Percentiles rank a stretch among this genome's conserved stretches.
These are phyloP conservation scores for Cucumis hystrix DNA, from an alignment of 306 rosid genomes.

Conservation along the genomic window DNA sequence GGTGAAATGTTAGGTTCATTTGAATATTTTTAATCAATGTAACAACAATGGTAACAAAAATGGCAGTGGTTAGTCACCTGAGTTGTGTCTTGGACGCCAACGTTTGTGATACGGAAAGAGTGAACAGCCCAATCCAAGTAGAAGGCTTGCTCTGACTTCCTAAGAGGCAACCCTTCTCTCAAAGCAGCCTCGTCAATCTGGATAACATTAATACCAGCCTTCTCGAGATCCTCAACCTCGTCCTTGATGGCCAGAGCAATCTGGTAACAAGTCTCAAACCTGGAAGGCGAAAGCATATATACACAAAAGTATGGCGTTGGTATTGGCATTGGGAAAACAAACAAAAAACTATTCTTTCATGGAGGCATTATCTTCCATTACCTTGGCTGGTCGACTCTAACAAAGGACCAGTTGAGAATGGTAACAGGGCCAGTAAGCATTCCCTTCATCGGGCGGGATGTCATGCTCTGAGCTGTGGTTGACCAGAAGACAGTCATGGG, in stretches of 20 bases:
- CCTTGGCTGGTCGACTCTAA: constrained; percentile 86
- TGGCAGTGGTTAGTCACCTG: constrained; percentile 19
- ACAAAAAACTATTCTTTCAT: neutral
- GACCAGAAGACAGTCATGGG: constrained; percentile 96
- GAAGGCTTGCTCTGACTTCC: constrained; percentile 62
- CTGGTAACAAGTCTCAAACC: constrained; percentile 72
- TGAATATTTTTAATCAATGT: neutral
- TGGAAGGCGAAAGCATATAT: constrained; percentile 10
- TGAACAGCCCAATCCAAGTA: constrained; percentile 75
- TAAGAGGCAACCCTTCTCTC: constrained; percentile 69
- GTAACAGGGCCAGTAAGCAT: constrained; percentile 86
- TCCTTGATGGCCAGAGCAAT: constrained; percentile 82
- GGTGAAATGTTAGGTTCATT: neutral
- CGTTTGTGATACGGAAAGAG: constrained; percentile 74
- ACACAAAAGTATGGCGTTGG: neutral
- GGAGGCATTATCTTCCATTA: constrained; percentile 7
- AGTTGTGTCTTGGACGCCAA: constrained; percentile 51
- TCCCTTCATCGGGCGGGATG: constrained; percentile 81
- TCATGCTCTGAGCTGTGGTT: constrained; percentile 62
- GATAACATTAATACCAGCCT: constrained; percentile 57
- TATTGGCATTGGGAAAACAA: neutral
- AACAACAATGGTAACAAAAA: neutral
- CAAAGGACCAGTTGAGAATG: constrained; percentile 79
- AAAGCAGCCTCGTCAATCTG: constrained; percentile 86
- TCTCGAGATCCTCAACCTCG: constrained; percentile 83